Evolutionary conservation across 441 rosid genomes (phyloP), one percentile per base, ranked within the genome.

Genomic region (Gossypium laxum): DNA sequence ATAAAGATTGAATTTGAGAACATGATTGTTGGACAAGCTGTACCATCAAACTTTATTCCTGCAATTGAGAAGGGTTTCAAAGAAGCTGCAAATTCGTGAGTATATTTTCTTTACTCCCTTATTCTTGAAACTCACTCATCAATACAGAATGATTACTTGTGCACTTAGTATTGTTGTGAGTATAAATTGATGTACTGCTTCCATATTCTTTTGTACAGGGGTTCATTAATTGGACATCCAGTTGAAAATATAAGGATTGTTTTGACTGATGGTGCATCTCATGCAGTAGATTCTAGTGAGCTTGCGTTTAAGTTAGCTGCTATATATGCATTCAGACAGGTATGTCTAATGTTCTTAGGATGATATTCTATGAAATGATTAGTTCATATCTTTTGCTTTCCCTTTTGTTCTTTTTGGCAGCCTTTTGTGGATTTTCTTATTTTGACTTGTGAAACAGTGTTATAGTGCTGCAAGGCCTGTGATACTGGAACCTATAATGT

Each of bases 41-140:
- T 94, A 79, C 99, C 98, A 41, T 92, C 99, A 55, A 87, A 81
- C 73, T 94, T 88, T 61, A 89, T 95, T 34, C 97, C 98, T 75
- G 93, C 98, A 51, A 95, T 95, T 67, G 99, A 92, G 82, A 95
- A 95, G 80, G 99, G 99, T 69, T 95, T 95, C 72, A 92, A 80
- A 80, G 99, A 94, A 87, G 99, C 98, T 75, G 95, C 94, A 77
- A 94, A 94, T 79, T 89, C 96, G 99, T 89, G 63, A 80, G 91
- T 80, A 19, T 21, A 52, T 41, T 43, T 18, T 45, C 41, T 75
- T 1, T 47, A 60, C 70, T 7, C 19, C 32, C 43, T 5, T 58
- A 17, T 22, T 64, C n/a, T 45, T 7, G 45, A 4, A 51, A 28
- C 28, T 51, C 15, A 28, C 22, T 12, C 30, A 28, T 67, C 18